Base-by-base conservation (phyloP, 192 early-diverging fungal species). In the Podochytrium sp. region DNA sequence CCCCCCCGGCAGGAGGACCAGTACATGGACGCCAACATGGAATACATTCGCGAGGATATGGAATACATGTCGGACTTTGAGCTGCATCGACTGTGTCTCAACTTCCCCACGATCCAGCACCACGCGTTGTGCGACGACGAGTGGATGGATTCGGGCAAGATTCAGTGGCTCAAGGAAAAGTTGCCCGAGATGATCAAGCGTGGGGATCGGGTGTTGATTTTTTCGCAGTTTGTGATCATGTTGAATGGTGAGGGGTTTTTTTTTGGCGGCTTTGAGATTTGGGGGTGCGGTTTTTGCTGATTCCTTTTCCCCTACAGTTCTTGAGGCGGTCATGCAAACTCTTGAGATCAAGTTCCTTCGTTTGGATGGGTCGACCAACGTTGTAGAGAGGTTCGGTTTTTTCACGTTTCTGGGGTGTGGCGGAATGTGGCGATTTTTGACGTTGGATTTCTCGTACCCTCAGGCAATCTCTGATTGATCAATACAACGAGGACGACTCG, bases 21-120 rank as follows among this genome's bases (percentile, higher is more conserved):
- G 51, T 94, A 92, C 73, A 87, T 89, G 59, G 93, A 95, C 52
- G 86, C 92, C 0, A 87, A 87, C 39, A 84, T 86, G 52, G 61
- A 91, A 30, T 94, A 90, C 71, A 85, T 97, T 25, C 80, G 85
- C 49, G 94, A 97, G 61, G 95, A 97, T 63, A 93, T 97, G 93
- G 74, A 85, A 18, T 81, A 93, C 3, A 92, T 95, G 90, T 88
- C 83, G 35, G 95, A 97, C 73, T 96, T 94, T 84, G 91, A 95
- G 58, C 77, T 97, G 43, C 88, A 94, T 75, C 75, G 83, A 23
- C 65, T 95, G 2, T 94, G 92, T 70, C 32, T 55, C 7, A 86
- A 85, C 42, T 84, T 85, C 66, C 77, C 78, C 53, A 12, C 71
- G n/a, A 74, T 89, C 41, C 37, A 47, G 10, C 77, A 85, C 50